Evolutionary conservation across 495 filamentous ascomycete genomes (phyloP).

Genomic region (Zalerion maritima): DNA sequence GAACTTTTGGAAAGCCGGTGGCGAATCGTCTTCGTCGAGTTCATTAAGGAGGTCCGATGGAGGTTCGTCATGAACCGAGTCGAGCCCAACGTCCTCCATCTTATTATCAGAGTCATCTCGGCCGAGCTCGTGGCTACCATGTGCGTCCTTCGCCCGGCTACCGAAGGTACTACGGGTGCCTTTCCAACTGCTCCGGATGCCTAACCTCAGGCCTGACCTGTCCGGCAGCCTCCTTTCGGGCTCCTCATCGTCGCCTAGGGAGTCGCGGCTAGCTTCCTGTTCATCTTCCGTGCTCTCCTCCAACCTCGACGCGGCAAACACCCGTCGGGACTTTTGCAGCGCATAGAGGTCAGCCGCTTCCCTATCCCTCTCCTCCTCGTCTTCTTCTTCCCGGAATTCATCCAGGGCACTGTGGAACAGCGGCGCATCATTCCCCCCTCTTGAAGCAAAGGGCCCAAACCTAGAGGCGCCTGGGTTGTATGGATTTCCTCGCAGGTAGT

Average conservation of each 20-base stretch:
- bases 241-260: conserved; percentile 41
- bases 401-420: conserved; percentile 75
- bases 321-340: conserved; percentile 71
- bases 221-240: conserved; percentile 25
- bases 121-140: conserved; percentile 17
- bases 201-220: conserved; percentile 27
- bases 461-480: conserved; percentile 38
- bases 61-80: conserved; percentile 46
- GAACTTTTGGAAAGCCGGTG: conserved; percentile 82
- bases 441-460: conserved; percentile 60
- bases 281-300: conserved; percentile 73
- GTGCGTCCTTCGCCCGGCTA: conserved; percentile 8
- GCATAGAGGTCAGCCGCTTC: conserved; percentile 91
- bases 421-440: conserved; percentile 57
- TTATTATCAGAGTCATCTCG: conserved; percentile 48
- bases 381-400: conserved; percentile 76
- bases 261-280: conserved; percentile 44
- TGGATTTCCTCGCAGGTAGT: conserved; percentile 20
- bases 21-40: conserved; percentile 45
- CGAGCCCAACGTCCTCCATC: conserved; percentile 82
- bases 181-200: conserved; percentile 48
- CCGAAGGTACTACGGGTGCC: conserved; percentile 28
- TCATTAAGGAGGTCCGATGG: conserved; percentile 45
- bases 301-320: conserved; percentile 66
- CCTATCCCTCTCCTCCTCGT: conserved; percentile 78